These are phyloP conservation scores for Endogone sp. DNA, from an alignment of 192 early-diverging fungal species.

Conservation along the genomic window DNA sequence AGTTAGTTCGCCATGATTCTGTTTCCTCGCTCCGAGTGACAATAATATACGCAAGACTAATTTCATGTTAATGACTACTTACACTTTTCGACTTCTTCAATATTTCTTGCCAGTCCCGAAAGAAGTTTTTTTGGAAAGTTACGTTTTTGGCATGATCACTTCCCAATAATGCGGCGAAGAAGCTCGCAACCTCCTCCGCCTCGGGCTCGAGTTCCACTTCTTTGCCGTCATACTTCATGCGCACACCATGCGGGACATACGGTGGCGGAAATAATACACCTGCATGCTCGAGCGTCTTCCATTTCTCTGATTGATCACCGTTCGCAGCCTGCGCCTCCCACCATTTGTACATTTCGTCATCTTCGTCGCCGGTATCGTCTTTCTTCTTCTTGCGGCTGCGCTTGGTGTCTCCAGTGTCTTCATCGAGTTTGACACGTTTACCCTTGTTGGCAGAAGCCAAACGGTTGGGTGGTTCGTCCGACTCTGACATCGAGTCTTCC, in stretches of 20 bases:
- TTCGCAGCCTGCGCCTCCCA: constrained; percentile 58
- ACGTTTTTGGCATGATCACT: constrained; percentile 83
- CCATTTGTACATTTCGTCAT: constrained; percentile 68
- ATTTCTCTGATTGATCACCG: constrained; percentile 65
- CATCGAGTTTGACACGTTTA: constrained; percentile 11
- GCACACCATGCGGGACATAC: constrained; percentile 86
- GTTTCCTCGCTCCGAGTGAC: too few relatives aligned
- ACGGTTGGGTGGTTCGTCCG: neutral
- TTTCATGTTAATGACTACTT: neutral
- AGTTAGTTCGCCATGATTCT: constrained; percentile 62
- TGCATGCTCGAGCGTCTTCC: constrained; percentile 82
- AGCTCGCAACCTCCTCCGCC: constrained; percentile 93
- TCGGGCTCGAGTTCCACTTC: constrained; percentile 60
- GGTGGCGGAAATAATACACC: constrained; percentile 90
- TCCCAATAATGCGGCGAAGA: constrained; percentile 84
- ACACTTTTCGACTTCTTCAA: constrained; percentile 60
- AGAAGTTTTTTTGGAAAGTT: constrained; percentile 90
- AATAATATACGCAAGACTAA: too few relatives aligned
- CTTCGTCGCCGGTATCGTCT: constrained; percentile 40
- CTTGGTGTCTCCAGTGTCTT: constrained; percentile 20
- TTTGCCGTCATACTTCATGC: constrained; percentile 84
- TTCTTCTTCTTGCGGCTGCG: constrained; percentile 19
- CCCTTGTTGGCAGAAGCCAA: neutral
- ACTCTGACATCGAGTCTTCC: constrained; percentile 6
- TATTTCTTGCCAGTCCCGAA: constrained; percentile 76